Conservation (phyloP, 2,329 filamentous ascomycete species). For the Pezicula neosporulosa region DNA sequence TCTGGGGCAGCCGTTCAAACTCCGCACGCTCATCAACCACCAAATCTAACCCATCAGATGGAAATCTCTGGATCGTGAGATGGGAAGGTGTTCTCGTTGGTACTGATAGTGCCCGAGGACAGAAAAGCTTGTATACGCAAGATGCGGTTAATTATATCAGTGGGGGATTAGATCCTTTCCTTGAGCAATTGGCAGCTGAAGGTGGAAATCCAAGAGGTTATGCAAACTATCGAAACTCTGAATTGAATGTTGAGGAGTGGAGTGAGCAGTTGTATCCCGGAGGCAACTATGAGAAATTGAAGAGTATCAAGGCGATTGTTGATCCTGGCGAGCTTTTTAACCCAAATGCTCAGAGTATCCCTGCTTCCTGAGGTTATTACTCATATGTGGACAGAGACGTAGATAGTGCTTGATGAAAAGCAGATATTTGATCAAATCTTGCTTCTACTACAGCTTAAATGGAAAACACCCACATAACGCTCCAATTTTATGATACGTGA, state of each 20-base stretch:
- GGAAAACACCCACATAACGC: no score
- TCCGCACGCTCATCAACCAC: conserved; percentile 1
- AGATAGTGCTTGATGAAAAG: no score
- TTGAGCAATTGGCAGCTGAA: conserved; percentile 3
- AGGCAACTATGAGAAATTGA: conserved; percentile 8
- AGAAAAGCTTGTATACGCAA: neutral
- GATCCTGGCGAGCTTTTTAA: conserved; percentile 12
- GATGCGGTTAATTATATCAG: conserved; percentile 8
- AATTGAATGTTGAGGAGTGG: conserved; percentile 8
- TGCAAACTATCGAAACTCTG: conserved; percentile 11
- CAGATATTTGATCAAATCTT: no score
- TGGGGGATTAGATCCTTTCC: conserved; percentile 7
- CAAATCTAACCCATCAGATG: conserved; percentile 7
- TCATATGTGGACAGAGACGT: no score
- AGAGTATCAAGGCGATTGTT: conserved; percentile 8
- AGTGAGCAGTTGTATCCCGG: conserved; percentile 10
- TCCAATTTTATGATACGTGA: no score
- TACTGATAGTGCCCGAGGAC: neutral
- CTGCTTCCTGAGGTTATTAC: neutral
- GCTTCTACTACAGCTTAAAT: no score
- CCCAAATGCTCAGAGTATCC: conserved; percentile 12
- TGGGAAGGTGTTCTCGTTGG: conserved; percentile 5
- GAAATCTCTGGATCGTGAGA: conserved; percentile 13
- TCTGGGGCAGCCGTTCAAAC: conserved; percentile 10
- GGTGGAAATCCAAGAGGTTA: conserved; percentile 8